These are phyloP conservation scores for Neopestalotiopsis sp. DNA, from an alignment of 2,329 filamentous ascomycete species.

Conservation along the genomic window DNA sequence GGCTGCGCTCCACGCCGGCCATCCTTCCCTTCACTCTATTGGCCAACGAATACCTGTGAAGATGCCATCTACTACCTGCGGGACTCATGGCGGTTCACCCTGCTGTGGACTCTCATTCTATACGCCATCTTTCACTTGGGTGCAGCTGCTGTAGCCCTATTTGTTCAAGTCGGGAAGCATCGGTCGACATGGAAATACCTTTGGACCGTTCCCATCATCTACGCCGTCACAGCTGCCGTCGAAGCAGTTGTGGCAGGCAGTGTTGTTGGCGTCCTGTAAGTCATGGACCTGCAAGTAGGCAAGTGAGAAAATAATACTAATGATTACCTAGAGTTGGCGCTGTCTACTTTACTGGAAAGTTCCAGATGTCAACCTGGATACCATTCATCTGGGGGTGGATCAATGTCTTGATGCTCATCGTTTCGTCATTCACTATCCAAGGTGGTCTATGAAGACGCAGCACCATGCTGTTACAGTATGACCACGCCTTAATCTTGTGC, in stretches of 20 bases:
- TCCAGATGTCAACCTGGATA: slow-evolving; percentile 93
- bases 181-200: slow-evolving; percentile 64
- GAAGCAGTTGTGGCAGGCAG: slow-evolving; percentile 83
- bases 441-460: slow-evolving; percentile 72
- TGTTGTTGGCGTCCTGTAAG: slow-evolving; percentile 77
- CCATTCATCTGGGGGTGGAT: slow-evolving; percentile 88
- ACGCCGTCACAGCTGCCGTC: slow-evolving; percentile 72
- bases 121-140: slow-evolving; percentile 77
- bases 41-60: slow-evolving; percentile 62
- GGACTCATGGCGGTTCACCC: slow-evolving; percentile 87
- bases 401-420: slow-evolving; percentile 80
- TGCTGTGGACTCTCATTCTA: slow-evolving; percentile 84
- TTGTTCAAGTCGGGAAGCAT: slow-evolving; percentile 69
- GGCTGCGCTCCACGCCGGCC: slow-evolving; percentile 46
- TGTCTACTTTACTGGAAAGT: slow-evolving; percentile 82
- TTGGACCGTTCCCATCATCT: slow-evolving; percentile 76
- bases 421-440: slow-evolving; percentile 93
- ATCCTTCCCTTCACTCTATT: slow-evolving; percentile 81
- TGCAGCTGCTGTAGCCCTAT: slow-evolving; percentile 73
- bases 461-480: background rate
- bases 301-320: slow-evolving; percentile 23
- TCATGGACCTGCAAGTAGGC: background rate
- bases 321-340: slow-evolving; percentile 67
- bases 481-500: background rate
- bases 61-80: slow-evolving; percentile 73